Conservation (phyloP, 176 grass and related monocot species). For the Otatea glauca region DNA sequence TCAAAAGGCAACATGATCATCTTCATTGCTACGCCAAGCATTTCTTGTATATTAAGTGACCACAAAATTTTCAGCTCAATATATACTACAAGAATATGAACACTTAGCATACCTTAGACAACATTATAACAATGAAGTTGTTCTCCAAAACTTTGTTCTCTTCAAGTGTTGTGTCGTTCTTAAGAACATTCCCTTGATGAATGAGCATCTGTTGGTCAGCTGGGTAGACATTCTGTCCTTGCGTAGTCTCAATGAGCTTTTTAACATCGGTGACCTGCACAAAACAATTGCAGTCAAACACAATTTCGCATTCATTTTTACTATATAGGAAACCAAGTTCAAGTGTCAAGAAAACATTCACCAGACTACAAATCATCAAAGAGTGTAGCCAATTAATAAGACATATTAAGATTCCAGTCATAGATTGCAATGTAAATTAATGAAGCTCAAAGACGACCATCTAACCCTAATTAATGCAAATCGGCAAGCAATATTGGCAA, state of each 20-base stretch:
- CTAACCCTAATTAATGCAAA: neutral
- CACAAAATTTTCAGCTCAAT: neutral
- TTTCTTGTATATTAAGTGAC: neutral
- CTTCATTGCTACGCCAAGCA: neutral
- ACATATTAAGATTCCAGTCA: neutral
- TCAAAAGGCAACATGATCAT: neutral
- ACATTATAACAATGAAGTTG: constrained; percentile 69
- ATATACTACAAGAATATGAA: constrained; percentile 2
- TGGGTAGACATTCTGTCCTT: constrained; percentile 58
- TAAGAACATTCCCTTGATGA: constrained; percentile 62
- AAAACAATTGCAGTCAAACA: constrained; percentile 31
- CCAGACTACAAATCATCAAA: neutral
- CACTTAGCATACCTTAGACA: constrained; percentile 54
- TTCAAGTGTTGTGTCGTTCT: constrained; percentile 60
- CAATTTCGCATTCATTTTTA: neutral
- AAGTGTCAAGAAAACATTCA: constrained; percentile 19
- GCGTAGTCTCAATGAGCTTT: constrained; percentile 51
- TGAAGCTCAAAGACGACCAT: neutral
- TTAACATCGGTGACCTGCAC: constrained; percentile 61
- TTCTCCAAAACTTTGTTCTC: constrained; percentile 67
- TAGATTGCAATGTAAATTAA: constrained; percentile 7
- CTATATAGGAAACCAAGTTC: neutral
- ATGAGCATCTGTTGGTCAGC: constrained; percentile 69
- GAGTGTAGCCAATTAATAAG: neutral
- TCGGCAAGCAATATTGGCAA: neutral